Evolutionary conservation across 257 asterid species (phyloP).

Genomic region (Solanum bukasovii): DNA sequence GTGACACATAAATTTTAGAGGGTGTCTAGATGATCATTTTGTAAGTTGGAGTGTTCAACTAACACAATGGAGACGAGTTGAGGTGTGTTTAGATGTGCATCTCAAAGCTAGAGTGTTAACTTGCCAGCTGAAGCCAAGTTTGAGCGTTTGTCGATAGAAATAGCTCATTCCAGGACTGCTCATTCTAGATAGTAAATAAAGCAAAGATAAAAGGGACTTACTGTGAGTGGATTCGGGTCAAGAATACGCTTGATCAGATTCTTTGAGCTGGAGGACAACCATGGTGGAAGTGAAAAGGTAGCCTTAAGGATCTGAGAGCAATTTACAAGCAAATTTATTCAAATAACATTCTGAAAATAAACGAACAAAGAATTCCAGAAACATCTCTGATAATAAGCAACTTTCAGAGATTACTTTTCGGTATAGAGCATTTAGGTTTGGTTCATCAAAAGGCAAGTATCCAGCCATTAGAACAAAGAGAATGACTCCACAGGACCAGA

Average conservation of each 20-base stretch:
- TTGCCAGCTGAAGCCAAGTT: background rate
- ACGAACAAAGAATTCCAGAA: no score
- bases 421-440: no score
- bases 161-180: background rate
- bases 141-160: background rate
- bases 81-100: background rate
- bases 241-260: slow-evolving; percentile 50
- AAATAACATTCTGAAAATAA: background rate
- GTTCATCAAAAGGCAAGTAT: slow-evolving; percentile 15
- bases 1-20: background rate
- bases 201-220: slow-evolving; percentile 21
- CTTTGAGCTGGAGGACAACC: slow-evolving; percentile 63
- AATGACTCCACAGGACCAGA: slow-evolving; percentile 91
- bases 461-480: slow-evolving; percentile 78
- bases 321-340: background rate
- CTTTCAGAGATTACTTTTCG: no score
- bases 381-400: no score
- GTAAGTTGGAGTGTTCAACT: background rate
- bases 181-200: background rate
- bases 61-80: background rate
- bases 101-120: background rate
- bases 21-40: background rate
- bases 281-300: slow-evolving; percentile 48
- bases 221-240: slow-evolving; percentile 69
- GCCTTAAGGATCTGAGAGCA: slow-evolving; percentile 48